Base-by-base conservation (phyloP, 148 eudicot species). In the Vaccinium vitisidaea region DNA sequence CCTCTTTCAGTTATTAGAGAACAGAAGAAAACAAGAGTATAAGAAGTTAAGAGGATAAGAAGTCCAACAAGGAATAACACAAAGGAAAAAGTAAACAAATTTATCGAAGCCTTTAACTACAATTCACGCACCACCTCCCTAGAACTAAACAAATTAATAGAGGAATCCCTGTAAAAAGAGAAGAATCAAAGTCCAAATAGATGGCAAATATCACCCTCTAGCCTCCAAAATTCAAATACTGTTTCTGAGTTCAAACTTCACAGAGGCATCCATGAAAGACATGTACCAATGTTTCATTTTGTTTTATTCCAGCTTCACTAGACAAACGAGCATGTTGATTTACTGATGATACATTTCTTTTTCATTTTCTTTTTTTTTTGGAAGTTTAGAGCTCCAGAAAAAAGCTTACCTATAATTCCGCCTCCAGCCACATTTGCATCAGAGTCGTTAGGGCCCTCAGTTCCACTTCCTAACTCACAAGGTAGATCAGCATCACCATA, bases 391-490 rank as follows among this genome's bases (percentile, higher is more conserved):
- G 50, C 21, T 81, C 39, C 5, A 23, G 49, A 13, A 27, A 74
- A 79, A 73, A 53, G 63, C 88, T 90, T 87, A 95, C 98, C 98
- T 70, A 95, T 95, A 86, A 95, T 92, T 84, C 98, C 98, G 69
- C 98, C 98, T 80, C 98, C 98, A 84, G 93, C 91, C 53, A 90
- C 93, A 88, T 88, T 86, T 82, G 92, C 98, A 87, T 87, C 77
- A 19, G 94, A 91, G 80, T 87, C 88, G 84, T 85, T 85, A 81
- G 92, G 95, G 78, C 93, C 94, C 73, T 91, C 94, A 84, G 93
- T 90, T 84, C 98, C 98, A 89, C 98, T 95, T 46, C 98, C 98
- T 36, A 95, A 86, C 86, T 95, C 98, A 89, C 98, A 95, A 14
- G 98, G 98, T 86, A 95, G 94, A 87, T 92, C 90, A 36, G 98